phyloP scores from a whole-genome alignment of 345 rosid genomes.

The Eucalyptus fibrosa region DNA sequence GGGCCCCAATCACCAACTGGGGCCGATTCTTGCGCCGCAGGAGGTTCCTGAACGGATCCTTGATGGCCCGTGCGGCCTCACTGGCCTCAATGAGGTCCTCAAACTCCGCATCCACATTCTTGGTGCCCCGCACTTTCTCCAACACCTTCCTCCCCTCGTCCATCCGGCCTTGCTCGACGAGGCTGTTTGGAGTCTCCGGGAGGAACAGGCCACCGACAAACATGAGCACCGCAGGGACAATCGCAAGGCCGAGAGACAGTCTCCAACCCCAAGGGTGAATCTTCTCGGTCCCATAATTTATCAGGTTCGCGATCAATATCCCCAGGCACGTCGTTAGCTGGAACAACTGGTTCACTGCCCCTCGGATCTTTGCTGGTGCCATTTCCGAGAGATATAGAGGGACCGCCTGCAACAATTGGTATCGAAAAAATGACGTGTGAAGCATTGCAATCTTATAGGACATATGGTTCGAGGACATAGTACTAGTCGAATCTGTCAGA shows the following conservation, averaged over 20 bases:
- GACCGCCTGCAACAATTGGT: constrained; percentile 42
- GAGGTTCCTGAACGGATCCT: constrained; percentile 70
- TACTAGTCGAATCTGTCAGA: not conserved
- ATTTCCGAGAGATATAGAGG: constrained; percentile 85
- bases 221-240: constrained; percentile 59
- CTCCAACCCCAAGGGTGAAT: constrained; percentile 96
- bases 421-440: not conserved
- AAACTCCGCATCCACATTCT: constrained; percentile 58
- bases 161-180: constrained; percentile 64
- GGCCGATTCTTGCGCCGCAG: constrained; percentile 49
- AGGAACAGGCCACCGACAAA: constrained; percentile 51
- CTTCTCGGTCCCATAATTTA: constrained; percentile 57
- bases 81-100: constrained; percentile 74
- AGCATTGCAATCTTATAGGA: not conserved
- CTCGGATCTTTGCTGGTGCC: constrained; percentile 80
- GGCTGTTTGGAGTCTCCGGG: constrained; percentile 78
- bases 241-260: constrained; percentile 60
- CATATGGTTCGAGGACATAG: not conserved
- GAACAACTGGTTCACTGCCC: constrained; percentile 73
- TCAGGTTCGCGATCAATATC: constrained; percentile 55
- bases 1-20: constrained; percentile 57
- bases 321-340: constrained; percentile 84
- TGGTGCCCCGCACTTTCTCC: constrained; percentile 59
- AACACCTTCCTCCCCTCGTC: constrained; percentile 51
- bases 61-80: constrained; percentile 41